These are phyloP conservation scores for Neonothopanus nambi DNA, from an alignment of 1,284 basidiomycete species.

Conservation along the genomic window DNA sequence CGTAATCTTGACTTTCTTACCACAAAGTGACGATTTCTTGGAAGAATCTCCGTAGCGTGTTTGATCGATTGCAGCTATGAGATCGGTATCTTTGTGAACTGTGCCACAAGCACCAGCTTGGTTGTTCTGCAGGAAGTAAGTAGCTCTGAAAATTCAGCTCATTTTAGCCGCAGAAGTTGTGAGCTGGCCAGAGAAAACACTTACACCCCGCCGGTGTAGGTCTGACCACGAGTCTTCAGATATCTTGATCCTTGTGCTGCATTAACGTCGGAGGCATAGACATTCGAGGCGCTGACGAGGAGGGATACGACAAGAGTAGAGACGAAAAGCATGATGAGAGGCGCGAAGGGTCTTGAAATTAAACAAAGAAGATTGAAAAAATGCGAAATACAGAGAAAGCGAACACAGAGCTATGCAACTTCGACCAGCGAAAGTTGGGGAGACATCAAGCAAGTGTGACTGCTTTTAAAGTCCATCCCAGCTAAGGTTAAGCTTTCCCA, in stretches of 20 bases:
- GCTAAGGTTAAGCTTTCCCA: too few relatives aligned
- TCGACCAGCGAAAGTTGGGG: conserved; percentile 9
- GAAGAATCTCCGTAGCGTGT: not conserved
- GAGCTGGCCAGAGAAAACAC: not conserved
- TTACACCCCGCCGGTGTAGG: conserved; percentile 4
- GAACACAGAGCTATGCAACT: not conserved
- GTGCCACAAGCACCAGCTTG: not conserved
- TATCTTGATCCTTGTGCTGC: not conserved
- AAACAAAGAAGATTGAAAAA: too few relatives aligned
- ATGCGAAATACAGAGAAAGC: not conserved
- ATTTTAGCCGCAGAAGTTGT: not conserved
- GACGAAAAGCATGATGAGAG: not conserved
- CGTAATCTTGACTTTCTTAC: conserved; percentile 6
- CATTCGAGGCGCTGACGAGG: not conserved
- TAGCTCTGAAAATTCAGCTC: not conserved
- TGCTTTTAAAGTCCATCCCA: too few relatives aligned
- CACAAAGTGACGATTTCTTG: not conserved
- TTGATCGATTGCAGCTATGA: not conserved
- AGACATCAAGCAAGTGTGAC: too few relatives aligned
- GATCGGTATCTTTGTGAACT: not conserved
- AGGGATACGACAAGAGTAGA: conserved; percentile 1
- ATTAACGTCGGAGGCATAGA: not conserved
- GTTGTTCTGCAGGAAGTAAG: conserved; percentile 1
- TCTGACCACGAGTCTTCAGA: not conserved
- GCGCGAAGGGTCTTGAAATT: too few relatives aligned